phyloP scores from a whole-genome alignment of 1,139 yeast species.

The Magnusiomyces ingens region DNA sequence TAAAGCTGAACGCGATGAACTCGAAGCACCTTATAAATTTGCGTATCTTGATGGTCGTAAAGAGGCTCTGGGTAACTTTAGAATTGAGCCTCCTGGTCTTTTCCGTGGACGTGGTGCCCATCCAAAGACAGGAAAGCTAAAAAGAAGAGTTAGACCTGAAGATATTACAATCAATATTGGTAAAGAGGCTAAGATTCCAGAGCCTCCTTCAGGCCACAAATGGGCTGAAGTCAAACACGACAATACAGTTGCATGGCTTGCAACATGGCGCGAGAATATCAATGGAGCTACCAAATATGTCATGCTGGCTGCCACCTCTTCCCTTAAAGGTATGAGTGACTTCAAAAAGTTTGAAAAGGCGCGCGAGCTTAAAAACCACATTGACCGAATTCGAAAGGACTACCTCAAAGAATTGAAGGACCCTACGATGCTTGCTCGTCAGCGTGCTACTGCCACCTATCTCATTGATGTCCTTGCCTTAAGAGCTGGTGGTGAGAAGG shows the following conservation, averaged over 20 bases:
- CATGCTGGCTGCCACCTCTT: constrained; percentile 83
- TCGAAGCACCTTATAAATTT: constrained; percentile 75
- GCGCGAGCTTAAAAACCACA: constrained; percentile 66
- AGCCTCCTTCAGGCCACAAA: constrained; percentile 76
- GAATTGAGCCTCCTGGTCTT: constrained; percentile 93
- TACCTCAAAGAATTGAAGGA: constrained; percentile 66
- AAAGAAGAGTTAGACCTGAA: constrained; percentile 71
- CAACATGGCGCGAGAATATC: constrained; percentile 95
- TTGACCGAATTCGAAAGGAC: constrained; percentile 67
- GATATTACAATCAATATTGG: constrained; percentile 82
- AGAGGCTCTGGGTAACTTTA: constrained; percentile 88
- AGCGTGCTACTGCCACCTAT: constrained; percentile 90
- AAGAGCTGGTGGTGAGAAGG: constrained; percentile 98
- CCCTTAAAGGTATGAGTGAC: constrained; percentile 87
- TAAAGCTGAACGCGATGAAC: constrained; percentile 63
- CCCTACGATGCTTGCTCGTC: constrained; percentile 76
- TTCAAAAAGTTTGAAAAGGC: constrained; percentile 91
- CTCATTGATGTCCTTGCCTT: constrained; percentile 90
- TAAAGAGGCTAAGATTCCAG: constrained; percentile 63
- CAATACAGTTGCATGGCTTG: constrained; percentile 89
- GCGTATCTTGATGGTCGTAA: constrained; percentile 81
- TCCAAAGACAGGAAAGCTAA: constrained; percentile 85
- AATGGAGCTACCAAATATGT: constrained; percentile 81
- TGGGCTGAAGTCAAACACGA: constrained; percentile 93
- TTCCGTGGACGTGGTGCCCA: constrained; percentile 97